These are phyloP conservation scores for Acorus calamus DNA, from an alignment of 106 monocot species.

Conservation along the genomic window DNA sequence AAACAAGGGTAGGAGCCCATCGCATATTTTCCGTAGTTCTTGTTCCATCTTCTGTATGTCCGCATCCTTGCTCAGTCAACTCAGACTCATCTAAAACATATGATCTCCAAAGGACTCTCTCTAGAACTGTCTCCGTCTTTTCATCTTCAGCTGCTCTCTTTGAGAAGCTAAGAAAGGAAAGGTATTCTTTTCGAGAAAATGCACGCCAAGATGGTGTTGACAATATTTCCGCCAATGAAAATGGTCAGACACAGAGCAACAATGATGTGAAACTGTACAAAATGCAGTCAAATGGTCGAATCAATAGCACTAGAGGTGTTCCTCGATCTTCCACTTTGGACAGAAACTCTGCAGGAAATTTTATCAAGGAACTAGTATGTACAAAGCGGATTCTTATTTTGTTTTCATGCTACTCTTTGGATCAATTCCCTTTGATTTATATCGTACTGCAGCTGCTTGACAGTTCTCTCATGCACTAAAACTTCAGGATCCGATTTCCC, in stretches of 20 bases:
- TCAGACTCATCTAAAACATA: slow-evolving; percentile 18
- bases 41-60: slow-evolving; percentile 77
- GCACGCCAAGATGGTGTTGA: slow-evolving; percentile 18
- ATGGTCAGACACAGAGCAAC: slow-evolving; percentile 15
- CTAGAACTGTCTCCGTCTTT: slow-evolving; percentile 84
- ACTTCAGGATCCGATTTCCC: slow-evolving; percentile 47
- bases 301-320: slow-evolving; percentile 23
- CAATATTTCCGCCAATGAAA: slow-evolving; percentile 9
- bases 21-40: slow-evolving; percentile 86
- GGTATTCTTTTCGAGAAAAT: slow-evolving; percentile 23
- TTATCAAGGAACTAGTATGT: slow-evolving; percentile 31
- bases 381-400: background rate
- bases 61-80: slow-evolving; percentile 22
- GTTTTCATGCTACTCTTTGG: too few relatives aligned
- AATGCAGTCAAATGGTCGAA: slow-evolving; percentile 38
- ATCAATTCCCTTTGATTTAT: too few relatives aligned
- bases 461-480: background rate
- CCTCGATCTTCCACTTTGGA: slow-evolving; percentile 19
- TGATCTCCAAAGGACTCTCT: slow-evolving; percentile 71
- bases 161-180: slow-evolving; percentile 55
- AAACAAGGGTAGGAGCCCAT: slow-evolving; percentile 72
- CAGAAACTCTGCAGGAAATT: slow-evolving; percentile 13
- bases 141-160: slow-evolving; percentile 96
- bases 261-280: slow-evolving; percentile 23
- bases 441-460: too few relatives aligned